phyloP scores from a whole-genome alignment of 2,329 filamentous ascomycete species.

The Sporothrix brasiliensis region DNA sequence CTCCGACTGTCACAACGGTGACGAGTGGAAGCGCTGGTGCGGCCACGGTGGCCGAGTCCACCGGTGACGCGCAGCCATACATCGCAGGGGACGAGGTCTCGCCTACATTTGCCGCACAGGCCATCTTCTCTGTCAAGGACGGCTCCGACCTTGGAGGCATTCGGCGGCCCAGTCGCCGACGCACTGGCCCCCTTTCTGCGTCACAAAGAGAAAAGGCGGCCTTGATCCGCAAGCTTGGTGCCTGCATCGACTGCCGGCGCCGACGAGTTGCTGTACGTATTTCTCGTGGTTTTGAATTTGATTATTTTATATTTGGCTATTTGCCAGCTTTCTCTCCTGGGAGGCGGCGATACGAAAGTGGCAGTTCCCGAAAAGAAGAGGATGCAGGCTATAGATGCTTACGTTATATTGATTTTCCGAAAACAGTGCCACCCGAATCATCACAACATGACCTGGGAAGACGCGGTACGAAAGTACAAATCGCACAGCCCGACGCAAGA shows the following conservation, averaged over 20 bases:
- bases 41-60: constrained; percentile 47
- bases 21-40: constrained; percentile 47
- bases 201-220: constrained; percentile 62
- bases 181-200: constrained; percentile 61
- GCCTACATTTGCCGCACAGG: constrained; percentile 51
- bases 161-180: constrained; percentile 59
- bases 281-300: neutral
- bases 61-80: constrained; percentile 52
- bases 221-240: constrained; percentile 62
- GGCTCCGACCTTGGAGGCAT: constrained; percentile 57
- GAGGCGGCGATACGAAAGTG: too few relatives aligned
- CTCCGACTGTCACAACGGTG: constrained; percentile 55
- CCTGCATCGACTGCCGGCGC: constrained; percentile 54
- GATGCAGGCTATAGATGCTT: neutral
- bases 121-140: constrained; percentile 60
- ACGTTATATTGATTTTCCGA: constrained; percentile 16
- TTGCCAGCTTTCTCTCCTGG: neutral
- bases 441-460: constrained; percentile 64
- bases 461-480: constrained; percentile 58
- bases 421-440: constrained; percentile 61
- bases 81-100: constrained; percentile 53
- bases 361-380: neutral
- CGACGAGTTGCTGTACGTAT: constrained; percentile 32
- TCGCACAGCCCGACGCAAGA: constrained; percentile 58
- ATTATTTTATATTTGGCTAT: constrained; percentile 11